Conservation (phyloP, 75 land plant species). For the Selaginella moellendorffii region DNA sequence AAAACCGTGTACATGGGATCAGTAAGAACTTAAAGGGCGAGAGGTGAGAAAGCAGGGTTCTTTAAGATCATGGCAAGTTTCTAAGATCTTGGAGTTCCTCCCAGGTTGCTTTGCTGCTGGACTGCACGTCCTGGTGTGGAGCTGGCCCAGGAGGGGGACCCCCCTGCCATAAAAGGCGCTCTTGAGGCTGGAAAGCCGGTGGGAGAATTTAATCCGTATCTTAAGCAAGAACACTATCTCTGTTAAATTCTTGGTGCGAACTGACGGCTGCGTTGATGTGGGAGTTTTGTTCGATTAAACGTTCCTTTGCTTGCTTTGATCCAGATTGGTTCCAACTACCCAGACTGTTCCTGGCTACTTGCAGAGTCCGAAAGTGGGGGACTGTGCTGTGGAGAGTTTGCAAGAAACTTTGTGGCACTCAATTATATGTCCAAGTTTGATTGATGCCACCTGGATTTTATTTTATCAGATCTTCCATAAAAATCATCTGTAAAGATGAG, state of each 20-base stretch:
- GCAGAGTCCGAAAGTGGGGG: slow-evolving; percentile 49
- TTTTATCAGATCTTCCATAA: no score
- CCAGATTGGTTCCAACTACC: slow-evolving; percentile 64
- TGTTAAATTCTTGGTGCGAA: slow-evolving; percentile 65
- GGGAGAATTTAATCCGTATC: slow-evolving; percentile 43
- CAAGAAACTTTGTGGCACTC: slow-evolving; percentile 56
- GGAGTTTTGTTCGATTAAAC: slow-evolving; percentile 50
- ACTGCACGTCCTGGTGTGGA: slow-evolving; percentile 88
- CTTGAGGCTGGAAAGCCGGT: slow-evolving; percentile 63
- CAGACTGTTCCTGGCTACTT: slow-evolving; percentile 51
- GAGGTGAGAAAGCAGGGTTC: no score
- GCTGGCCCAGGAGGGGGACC: slow-evolving; percentile 93
- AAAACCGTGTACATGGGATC: slow-evolving; percentile 79
- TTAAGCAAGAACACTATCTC: not conserved
- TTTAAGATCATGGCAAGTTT: no score
- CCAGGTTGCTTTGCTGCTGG: slow-evolving; percentile 60
- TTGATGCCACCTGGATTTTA: no score
- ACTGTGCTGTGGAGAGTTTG: slow-evolving; percentile 57
- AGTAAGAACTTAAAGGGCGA: slow-evolving; percentile 40
- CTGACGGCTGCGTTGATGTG: slow-evolving; percentile 80
- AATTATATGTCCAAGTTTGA: slow-evolving; percentile 56
- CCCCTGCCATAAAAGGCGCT: slow-evolving; percentile 77
- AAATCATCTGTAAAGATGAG: no score
- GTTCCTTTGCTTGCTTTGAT: slow-evolving; percentile 39
- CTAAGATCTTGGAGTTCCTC: no score